Evolutionary conservation across 2,329 filamentous ascomycete genomes (phyloP).

Genomic region (Onygena corvina): DNA sequence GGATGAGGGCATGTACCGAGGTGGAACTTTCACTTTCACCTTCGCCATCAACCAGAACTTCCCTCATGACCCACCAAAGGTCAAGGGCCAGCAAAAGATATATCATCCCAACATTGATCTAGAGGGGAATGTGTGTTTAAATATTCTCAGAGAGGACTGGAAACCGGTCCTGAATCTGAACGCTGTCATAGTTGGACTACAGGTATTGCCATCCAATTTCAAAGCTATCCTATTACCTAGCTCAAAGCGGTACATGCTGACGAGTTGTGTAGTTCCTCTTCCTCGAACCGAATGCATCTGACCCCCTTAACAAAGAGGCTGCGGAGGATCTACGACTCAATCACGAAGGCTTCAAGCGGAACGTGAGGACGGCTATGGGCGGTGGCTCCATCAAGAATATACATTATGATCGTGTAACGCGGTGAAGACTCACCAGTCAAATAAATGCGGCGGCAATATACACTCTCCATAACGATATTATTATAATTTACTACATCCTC

Average conservation of each 20-base stretch:
- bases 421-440: constrained; percentile 31
- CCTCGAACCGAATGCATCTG: constrained; percentile 90
- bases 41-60: constrained; percentile 92
- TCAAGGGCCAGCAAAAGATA: constrained; percentile 94
- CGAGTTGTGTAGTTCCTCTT: constrained; percentile 63
- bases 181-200: constrained; percentile 86
- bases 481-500: not conserved
- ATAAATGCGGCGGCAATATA: not conserved
- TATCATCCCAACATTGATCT: constrained; percentile 99
- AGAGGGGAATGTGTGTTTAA: constrained; percentile 94
- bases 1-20: constrained; percentile 64
- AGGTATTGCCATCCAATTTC: constrained; percentile 42
- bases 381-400: constrained; percentile 64
- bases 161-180: constrained; percentile 96
- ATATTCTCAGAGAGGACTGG: constrained; percentile 96
- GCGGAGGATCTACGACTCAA: constrained; percentile 82
- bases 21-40: constrained; percentile 74
- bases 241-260: not conserved
- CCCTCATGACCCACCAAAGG: constrained; percentile 93
- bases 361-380: constrained; percentile 71
- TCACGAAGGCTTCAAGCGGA: constrained; percentile 79
- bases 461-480: not conserved
- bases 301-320: constrained; percentile 97
- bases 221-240: not conserved
- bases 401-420: constrained; percentile 66